phyloP scores from a whole-genome alignment of 352 stramenopile genomes.

The Phytophthora kernoviae region DNA sequence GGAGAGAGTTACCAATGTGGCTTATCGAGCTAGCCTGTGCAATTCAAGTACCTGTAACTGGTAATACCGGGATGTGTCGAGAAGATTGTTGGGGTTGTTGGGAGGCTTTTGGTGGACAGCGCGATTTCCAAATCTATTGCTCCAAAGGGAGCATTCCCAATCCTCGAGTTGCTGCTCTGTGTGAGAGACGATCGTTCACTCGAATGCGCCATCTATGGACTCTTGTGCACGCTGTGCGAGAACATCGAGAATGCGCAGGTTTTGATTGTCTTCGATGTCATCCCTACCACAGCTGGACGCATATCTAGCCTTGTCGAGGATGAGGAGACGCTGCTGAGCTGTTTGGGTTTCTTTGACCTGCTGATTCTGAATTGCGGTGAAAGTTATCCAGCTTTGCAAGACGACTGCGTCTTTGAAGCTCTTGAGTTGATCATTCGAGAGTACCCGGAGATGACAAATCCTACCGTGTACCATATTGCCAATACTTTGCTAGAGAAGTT shows the following conservation, averaged over 20 bases:
- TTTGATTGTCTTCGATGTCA: slow-evolving; percentile 45
- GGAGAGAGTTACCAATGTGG: slow-evolving; percentile 39
- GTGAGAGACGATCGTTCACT: slow-evolving; percentile 25
- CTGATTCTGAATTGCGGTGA: slow-evolving; percentile 30
- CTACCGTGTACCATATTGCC: slow-evolving; percentile 28
- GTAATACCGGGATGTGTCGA: slow-evolving; percentile 32
- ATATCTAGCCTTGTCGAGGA: slow-evolving; percentile 33
- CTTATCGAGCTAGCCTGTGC: slow-evolving; percentile 33
- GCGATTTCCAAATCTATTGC: slow-evolving; percentile 27
- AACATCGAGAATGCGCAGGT: slow-evolving; percentile 30
- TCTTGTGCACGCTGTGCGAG: slow-evolving; percentile 43
- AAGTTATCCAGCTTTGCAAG: slow-evolving; percentile 22
- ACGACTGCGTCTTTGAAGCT: slow-evolving; percentile 27
- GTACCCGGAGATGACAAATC: slow-evolving; percentile 19
- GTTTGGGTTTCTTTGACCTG: slow-evolving; percentile 35
- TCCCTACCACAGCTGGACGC: slow-evolving; percentile 39
- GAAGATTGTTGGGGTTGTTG: slow-evolving; percentile 52
- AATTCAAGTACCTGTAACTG: slow-evolving; percentile 24
- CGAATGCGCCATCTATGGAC: slow-evolving; percentile 33
- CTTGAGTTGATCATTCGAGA: slow-evolving; percentile 21
- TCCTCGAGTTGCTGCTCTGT: slow-evolving; percentile 34
- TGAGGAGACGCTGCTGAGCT: slow-evolving; percentile 34
- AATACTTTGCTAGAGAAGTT: slow-evolving; percentile 29
- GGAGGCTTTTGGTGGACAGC: slow-evolving; percentile 33
- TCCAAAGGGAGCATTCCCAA: slow-evolving; percentile 24